Evolutionary conservation across 768 basidiomycete genomes (phyloP).

Genomic region (Lentinula detonsa): DNA sequence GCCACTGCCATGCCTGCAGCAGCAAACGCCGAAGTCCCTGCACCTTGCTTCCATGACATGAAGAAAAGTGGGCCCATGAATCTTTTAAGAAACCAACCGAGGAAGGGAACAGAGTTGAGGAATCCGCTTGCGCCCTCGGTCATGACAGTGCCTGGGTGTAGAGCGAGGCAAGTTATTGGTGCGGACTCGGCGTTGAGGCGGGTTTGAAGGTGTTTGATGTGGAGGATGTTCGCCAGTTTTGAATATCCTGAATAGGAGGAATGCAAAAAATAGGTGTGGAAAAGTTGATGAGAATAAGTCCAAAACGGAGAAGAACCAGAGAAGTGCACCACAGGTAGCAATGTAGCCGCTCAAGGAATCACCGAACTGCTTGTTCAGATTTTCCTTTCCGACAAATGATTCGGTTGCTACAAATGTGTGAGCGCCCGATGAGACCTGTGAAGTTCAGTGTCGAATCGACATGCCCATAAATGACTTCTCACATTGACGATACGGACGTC

Average conservation of each 20-base stretch:
- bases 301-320: neutral
- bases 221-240: conserved; percentile 18
- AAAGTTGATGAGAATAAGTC: neutral
- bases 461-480: conserved; percentile 34
- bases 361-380: no score
- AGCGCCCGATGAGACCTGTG: no score
- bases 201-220: conserved; percentile 35
- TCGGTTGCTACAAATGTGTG: no score
- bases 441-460: conserved; percentile 19
- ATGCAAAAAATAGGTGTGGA: neutral
- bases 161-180: conserved; percentile 18
- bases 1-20: no score
- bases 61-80: conserved; percentile 14
- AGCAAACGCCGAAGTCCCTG: neutral
- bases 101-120: neutral
- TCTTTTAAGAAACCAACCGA: conserved; percentile 16
- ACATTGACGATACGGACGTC: no score
- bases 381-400: no score
- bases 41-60: conserved; percentile 16
- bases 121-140: conserved; percentile 12
- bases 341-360: neutral
- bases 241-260: conserved; percentile 4
- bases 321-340: conserved; percentile 9
- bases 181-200: conserved; percentile 22
- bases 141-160: conserved; percentile 24